Base-by-base conservation (phyloP, 495 filamentous ascomycete genomes). In the Tetracladium marchalianum region DNA sequence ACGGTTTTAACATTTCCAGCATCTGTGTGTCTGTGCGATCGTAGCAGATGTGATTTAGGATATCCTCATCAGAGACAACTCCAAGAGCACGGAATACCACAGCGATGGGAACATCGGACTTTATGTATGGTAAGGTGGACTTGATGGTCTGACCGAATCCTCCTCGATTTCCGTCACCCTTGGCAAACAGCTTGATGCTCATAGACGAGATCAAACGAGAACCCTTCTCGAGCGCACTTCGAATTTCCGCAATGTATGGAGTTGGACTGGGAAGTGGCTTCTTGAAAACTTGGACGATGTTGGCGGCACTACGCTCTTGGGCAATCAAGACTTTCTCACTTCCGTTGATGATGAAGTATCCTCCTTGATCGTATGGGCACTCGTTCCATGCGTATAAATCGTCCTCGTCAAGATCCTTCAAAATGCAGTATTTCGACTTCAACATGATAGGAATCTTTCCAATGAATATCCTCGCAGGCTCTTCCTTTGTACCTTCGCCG, bases 331-430 rank as follows among this genome's bases (percentile, higher is more conserved):
- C 92, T 74, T 99, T 99, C 62, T 99, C 92, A 61, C 86, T 92
- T n/a, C 92, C 92, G 66, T 97, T 99, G 68, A 99, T 97, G 50
- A 99, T 83, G 63, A 99, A 99, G 55, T 99, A 99, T 46, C 92
- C 92, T 40, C 92, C 92, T 53, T 92, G 90, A 58, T 99, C 92
- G 62, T 94, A 97, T 0, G 93, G 92, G 46, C 92, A 99, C 65
- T 99, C 92, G 58, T 90, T 90, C 64, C 86, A 80, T 10, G 80
- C 70, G 57, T 90, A 95, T 1, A 97, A 72, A 13, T 82, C 78
- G 43, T 86, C 77, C 49, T 96, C 90, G 41, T 73, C 74, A 55
- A 90, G 72, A 47, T 84, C 80, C 55, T 82, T 83, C 51, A 99
- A 66, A 42, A 87, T 82, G 68, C 92, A 99, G 53, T 90, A 86